Evolutionary conservation across 2,329 filamentous ascomycete species (phyloP).

Genomic region (Ramularia collo-cygni): DNA sequence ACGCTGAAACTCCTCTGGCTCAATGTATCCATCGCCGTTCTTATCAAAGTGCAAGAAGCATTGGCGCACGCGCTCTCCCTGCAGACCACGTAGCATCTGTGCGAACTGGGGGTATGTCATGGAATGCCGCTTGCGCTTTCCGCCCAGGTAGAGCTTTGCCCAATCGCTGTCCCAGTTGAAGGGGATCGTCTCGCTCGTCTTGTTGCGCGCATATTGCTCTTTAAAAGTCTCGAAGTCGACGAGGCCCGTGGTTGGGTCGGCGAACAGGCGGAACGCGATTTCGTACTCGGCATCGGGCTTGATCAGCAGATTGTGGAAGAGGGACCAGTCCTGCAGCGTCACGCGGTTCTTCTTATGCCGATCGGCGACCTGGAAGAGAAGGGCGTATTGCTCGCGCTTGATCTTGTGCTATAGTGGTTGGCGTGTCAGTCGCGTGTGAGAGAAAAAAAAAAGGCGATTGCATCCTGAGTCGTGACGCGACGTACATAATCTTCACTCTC

Average conservation of each 20-base stretch:
- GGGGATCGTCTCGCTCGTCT: slow-evolving; percentile 73
- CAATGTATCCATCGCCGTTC: slow-evolving; percentile 89
- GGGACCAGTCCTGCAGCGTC: slow-evolving; percentile 77
- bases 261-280: slow-evolving; percentile 95
- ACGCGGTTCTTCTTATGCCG: slow-evolving; percentile 66
- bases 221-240: slow-evolving; percentile 90
- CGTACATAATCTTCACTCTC: slow-evolving; percentile 78
- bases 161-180: slow-evolving; percentile 98
- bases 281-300: slow-evolving; percentile 98
- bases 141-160: slow-evolving; percentile 89
- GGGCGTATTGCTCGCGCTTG: slow-evolving; percentile 86
- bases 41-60: slow-evolving; percentile 89
- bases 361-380: slow-evolving; percentile 90
- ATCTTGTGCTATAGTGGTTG: slow-evolving; percentile 74
- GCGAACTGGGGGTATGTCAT: slow-evolving; percentile 96
- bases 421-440: not conserved
- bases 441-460: not conserved
- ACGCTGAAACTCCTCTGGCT: slow-evolving; percentile 90
- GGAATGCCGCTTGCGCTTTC: slow-evolving; percentile 77
- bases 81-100: slow-evolving; percentile 92
- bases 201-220: slow-evolving; percentile 78
- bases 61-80: slow-evolving; percentile 92
- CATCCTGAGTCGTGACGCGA: slow-evolving; percentile 7
- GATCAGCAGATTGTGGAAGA: slow-evolving; percentile 85
- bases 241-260: slow-evolving; percentile 71